Evolutionary conservation across 352 stramenopile genomes (phyloP), one percentile per base, ranked within the genome.

Genomic region (Phytopythium cucurbitacearum): DNA sequence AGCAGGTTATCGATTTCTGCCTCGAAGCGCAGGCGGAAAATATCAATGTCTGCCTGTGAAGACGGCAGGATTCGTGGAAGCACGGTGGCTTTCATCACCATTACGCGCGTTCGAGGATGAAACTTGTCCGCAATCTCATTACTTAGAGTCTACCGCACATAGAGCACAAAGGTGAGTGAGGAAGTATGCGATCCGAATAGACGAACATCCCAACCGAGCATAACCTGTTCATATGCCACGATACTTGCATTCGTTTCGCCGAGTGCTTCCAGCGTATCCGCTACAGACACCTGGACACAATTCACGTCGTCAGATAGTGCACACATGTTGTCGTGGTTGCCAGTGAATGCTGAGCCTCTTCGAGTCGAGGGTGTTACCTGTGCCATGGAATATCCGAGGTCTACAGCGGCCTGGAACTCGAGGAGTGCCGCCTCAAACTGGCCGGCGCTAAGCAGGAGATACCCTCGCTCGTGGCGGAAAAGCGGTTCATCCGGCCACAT

Each of bases 41-140:
- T 33, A 40, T 87, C 71, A 28, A 91, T 85, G 12, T 79, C 58
- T 16, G 68, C 59, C 48, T 88, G 67, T 3, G 61, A 73, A 16
- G 54, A 62, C 2, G 81, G 82, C 3, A 92, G 62, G 36, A 90
- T 75, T 16, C 76, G 71, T 39, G 79, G 82, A 13, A 90, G 46
- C 11, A 90, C 78, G 0, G 75, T 89, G 5, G 75, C 71, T 54
- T 68, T 73, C 77, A 87, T 85, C 8, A 89, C 57, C 57, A 69
- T 75, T 10, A 76, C 66, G 40, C 70, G 65, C 16, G 72, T 77
- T 15, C 56, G 58, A 43, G 57, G 69, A 8, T 65, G 42, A 21
- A 59, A 57, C 15, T 59, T 33, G 28, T 74, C 58, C 5, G 47
- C 15, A 3, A 61, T 56, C 33, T 69, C 40, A 13, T 51, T 59